Conservation (phyloP, 2,329 filamentous ascomycete genomes). For the Ophiocordyceps australis region DNA sequence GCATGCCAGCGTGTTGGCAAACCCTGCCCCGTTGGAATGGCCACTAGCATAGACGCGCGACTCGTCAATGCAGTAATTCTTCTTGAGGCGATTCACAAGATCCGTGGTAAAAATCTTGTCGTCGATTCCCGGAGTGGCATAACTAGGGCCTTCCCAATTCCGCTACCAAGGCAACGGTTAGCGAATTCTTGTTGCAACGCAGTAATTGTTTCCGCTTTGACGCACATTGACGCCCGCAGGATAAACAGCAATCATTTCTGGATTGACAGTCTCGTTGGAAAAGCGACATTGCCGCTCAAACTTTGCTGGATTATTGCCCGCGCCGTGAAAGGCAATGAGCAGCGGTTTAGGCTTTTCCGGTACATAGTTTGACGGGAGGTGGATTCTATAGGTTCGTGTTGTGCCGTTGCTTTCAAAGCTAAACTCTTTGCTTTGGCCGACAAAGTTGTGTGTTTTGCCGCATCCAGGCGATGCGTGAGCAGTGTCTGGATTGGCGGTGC, state of each 20-base stretch:
- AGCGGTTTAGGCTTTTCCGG: constrained; percentile 15
- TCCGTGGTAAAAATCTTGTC: constrained; percentile 25
- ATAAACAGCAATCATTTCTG: constrained; percentile 20
- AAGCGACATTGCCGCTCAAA: constrained; percentile 18
- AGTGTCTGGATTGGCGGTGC: too few relatives aligned
- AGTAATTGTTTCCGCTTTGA: too few relatives aligned
- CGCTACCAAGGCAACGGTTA: too few relatives aligned
- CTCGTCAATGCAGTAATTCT: constrained; percentile 19
- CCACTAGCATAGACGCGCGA: constrained; percentile 23
- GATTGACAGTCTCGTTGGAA: constrained; percentile 17
- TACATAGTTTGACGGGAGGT: constrained; percentile 12
- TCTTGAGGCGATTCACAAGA: constrained; percentile 19
- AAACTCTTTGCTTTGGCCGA: constrained; percentile 6
- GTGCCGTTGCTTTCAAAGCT: constrained; percentile 7
- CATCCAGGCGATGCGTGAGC: constrained; percentile 6
- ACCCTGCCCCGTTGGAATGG: constrained; percentile 25
- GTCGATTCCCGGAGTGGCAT: constrained; percentile 11
- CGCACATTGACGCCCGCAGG: constrained; percentile 23
- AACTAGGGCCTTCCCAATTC: constrained; percentile 20
- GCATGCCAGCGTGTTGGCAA: constrained; percentile 22
- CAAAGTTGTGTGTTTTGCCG: constrained; percentile 5
- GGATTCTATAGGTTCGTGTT: constrained; percentile 5
- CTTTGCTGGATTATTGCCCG: constrained; percentile 13
- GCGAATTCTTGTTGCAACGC: too few relatives aligned
- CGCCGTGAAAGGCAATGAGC: constrained; percentile 28